phyloP scores from a whole-genome alignment of 2,329 filamentous ascomycete species.

The Cadophora luteo-olivacea region DNA sequence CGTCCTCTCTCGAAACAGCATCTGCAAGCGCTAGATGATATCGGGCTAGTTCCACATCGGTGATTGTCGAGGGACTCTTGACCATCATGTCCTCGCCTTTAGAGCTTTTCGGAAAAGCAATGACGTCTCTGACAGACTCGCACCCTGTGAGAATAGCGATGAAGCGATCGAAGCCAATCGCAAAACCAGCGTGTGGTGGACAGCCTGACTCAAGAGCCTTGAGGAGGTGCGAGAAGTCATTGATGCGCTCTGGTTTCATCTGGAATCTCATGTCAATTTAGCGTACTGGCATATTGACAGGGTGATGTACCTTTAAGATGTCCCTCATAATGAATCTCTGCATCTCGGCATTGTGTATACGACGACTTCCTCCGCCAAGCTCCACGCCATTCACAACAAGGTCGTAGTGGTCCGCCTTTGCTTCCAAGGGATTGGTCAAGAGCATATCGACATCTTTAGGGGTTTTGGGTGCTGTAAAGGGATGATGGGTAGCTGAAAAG shows the following conservation, averaged over 20 bases:
- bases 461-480: constrained; percentile 87
- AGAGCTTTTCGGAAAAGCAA: constrained; percentile 94
- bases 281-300: background rate
- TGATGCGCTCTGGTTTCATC: constrained; percentile 64
- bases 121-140: constrained; percentile 86
- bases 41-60: constrained; percentile 51
- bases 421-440: constrained; percentile 72
- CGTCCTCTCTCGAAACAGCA: background rate
- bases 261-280: constrained; percentile 21
- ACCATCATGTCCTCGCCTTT: constrained; percentile 88
- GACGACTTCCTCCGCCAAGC: constrained; percentile 88
- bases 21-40: constrained; percentile 38
- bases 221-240: constrained; percentile 84
- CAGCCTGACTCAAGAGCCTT: constrained; percentile 84
- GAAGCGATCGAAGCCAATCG: constrained; percentile 88
- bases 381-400: constrained; percentile 95
- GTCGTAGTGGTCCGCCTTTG: constrained; percentile 89
- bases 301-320: constrained; percentile 64
- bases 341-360: constrained; percentile 84
- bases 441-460: constrained; percentile 76
- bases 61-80: constrained; percentile 75
- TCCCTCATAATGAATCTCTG: constrained; percentile 87
- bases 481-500: constrained; percentile 89
- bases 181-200: constrained; percentile 93
- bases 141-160: constrained; percentile 80